Percentiles rank a stretch among this genome's conserved stretches.
phyloP scores from a whole-genome alignment of 305 asterid species.

The Fraxinus latifolia region DNA sequence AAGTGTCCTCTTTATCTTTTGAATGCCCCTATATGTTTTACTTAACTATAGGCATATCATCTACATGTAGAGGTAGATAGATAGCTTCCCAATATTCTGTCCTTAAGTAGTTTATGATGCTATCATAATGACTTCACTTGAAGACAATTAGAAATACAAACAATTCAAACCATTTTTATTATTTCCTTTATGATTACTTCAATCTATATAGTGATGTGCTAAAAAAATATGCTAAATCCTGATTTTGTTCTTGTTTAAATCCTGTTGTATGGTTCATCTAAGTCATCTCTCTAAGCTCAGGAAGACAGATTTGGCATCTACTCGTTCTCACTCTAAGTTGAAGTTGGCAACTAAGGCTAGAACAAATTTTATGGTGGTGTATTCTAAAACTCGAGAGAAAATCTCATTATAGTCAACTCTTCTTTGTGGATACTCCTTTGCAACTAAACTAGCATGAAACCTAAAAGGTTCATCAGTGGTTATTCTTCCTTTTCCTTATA shows the following conservation, averaged over 20 bases:
- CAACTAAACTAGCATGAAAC: not conserved
- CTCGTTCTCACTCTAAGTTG: not conserved
- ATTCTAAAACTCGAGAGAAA: not conserved
- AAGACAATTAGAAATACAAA: not conserved
- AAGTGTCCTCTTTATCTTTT: not conserved
- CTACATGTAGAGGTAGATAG: not conserved
- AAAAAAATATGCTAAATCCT: not conserved
- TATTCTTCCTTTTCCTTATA: not conserved
- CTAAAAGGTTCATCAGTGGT: not conserved
- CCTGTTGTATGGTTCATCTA: not conserved
- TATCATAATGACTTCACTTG: not conserved
- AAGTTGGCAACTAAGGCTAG: not conserved
- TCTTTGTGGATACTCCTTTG: not conserved
- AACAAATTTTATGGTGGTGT: not conserved
- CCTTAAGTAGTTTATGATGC: not conserved
- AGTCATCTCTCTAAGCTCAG: not conserved
- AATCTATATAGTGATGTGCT: not conserved
- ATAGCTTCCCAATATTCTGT: not conserved
- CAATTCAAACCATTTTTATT: not conserved
- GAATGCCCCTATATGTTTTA: not conserved
- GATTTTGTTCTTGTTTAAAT: not conserved
- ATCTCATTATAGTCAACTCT: not conserved
- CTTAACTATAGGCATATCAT: not conserved
- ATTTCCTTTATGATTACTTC: not conserved
- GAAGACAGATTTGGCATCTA: not conserved